Evolutionary conservation across 1,284 basidiomycete genomes (phyloP), one percentile per base, ranked within the genome.

Genomic region (Irpex sp.): DNA sequence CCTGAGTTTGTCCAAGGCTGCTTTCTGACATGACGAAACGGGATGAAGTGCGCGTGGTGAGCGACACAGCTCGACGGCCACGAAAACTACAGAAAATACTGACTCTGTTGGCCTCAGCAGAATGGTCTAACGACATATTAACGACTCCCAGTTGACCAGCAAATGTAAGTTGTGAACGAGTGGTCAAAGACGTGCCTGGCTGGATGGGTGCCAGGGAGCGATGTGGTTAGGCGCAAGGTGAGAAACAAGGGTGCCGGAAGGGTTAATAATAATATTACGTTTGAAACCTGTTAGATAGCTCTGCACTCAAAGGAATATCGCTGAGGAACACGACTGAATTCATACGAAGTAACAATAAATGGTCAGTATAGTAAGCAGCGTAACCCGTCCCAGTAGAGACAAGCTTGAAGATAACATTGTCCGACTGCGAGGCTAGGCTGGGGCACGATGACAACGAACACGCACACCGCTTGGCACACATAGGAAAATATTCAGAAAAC

Each of bases 1-100:
- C 74, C 78, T 82, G 61, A 89, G 84, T 69, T 82, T 79, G 66
- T 87, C 84, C 64, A 89, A 75, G 58, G 83, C 81, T 71, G 79
- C 79, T 77, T 79, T 85, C 86, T 88, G 73, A 62, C 56, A 58
- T 63, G 63, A 60, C 61, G 54, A 55, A 61, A 66, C 51, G 51
- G 65, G 19, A 61, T 53, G 65, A 54, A 61, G 35, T 57, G 65
- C 53, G 66, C 66, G 66, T 67, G 61, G 71, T 69, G 62, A 71
- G 68, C 63, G 70, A 63, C 8, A 59, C 33, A 60, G 60, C 46
- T 49, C 58, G 51, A 35, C 49, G 58, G 68, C 61, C 31, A 62
- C 66, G 67, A 54, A 54, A 70, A 69, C 64, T 43, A 37, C 58
- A 43, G 39, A 43, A 70, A 62, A 59, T 57, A 81, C 80, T 70